These are phyloP conservation scores for Wallacemonas rigidus DNA, from an alignment of 208 protist species.

Conservation along the genomic window DNA sequence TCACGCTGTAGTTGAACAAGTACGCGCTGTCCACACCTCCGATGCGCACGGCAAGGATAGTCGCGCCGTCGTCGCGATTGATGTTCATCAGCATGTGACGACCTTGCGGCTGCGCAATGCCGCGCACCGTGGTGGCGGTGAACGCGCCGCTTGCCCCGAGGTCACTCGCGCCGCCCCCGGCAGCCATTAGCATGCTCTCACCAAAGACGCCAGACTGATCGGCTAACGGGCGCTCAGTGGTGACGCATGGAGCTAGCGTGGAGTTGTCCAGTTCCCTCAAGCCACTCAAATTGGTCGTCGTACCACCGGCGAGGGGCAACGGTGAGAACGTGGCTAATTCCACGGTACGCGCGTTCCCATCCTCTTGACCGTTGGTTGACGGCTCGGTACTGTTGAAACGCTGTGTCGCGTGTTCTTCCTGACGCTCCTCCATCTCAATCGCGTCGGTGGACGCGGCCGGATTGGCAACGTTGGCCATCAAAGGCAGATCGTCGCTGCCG, in stretches of 20 bases:
- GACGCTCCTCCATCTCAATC: constrained; percentile 6
- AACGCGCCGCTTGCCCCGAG: constrained; percentile 12
- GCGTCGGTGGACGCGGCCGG: not conserved
- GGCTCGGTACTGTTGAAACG: not conserved
- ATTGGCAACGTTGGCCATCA: not conserved
- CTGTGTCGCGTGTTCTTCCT: not conserved
- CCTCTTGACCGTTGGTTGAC: not conserved
- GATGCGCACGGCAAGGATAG: constrained; percentile 70
- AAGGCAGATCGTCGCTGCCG: too few species aligned
- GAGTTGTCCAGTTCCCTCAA: not conserved
- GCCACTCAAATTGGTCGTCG: not conserved
- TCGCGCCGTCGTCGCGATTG: constrained; percentile 53
- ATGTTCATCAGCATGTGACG: constrained; percentile 46
- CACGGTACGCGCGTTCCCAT: not conserved
- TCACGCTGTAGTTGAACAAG: constrained; percentile 58
- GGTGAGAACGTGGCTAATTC: not conserved
- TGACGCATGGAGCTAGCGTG: not conserved
- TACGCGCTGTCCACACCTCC: constrained; percentile 65
- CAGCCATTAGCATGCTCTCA: constrained; percentile 1
- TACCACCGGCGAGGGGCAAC: not conserved
- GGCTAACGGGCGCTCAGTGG: not conserved
- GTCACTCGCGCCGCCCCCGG: not conserved
- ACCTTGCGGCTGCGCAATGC: not conserved
- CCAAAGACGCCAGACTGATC: constrained; percentile 13
- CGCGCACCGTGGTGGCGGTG: constrained; percentile 1